phyloP scores from a whole-genome alignment of 1,139 yeast species.

The Petasospora fabianii region DNA sequence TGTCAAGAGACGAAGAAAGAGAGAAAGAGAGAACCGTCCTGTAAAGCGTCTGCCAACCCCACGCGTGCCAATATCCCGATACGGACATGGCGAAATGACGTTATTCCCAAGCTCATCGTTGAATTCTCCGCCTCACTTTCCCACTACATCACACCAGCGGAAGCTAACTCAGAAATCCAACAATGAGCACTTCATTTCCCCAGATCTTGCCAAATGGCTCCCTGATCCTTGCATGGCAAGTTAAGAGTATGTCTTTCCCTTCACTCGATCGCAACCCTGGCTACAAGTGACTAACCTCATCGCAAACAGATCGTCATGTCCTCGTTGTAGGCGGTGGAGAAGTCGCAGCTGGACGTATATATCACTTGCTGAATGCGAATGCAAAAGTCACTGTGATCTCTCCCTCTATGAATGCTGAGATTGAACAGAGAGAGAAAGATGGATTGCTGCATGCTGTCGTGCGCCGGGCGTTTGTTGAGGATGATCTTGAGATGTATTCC shows the following conservation, averaged over 20 bases:
- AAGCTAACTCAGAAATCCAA: background rate
- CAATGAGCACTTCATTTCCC: background rate
- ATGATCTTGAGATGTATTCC: slow-evolving; percentile 51
- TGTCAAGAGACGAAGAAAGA: no score
- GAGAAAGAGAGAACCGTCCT: no score
- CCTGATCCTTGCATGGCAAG: slow-evolving; percentile 36
- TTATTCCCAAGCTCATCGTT: no score
- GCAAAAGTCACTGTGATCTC: slow-evolving; percentile 70
- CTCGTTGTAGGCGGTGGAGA: slow-evolving; percentile 81
- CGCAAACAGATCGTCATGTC: slow-evolving; percentile 40
- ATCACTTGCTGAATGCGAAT: slow-evolving; percentile 63
- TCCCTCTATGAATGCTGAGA: slow-evolving; percentile 48
- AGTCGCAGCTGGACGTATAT: slow-evolving; percentile 70
- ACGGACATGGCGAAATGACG: no score
- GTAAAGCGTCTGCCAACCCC: no score
- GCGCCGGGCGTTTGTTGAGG: slow-evolving; percentile 39
- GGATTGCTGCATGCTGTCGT: slow-evolving; percentile 44
- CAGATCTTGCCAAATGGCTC: slow-evolving; percentile 38
- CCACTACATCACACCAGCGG: background rate
- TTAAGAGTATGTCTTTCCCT: slow-evolving; percentile 35
- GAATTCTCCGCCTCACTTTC: no score
- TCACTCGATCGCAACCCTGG: background rate
- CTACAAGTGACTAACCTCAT: slow-evolving; percentile 1
- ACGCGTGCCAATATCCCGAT: no score
- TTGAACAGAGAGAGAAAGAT: slow-evolving; percentile 32